Percentiles rank a stretch among this genome's conserved stretches.
phyloP scores from a whole-genome alignment of 805 yeast species.

The Saccharomycopsis selenospora region DNA sequence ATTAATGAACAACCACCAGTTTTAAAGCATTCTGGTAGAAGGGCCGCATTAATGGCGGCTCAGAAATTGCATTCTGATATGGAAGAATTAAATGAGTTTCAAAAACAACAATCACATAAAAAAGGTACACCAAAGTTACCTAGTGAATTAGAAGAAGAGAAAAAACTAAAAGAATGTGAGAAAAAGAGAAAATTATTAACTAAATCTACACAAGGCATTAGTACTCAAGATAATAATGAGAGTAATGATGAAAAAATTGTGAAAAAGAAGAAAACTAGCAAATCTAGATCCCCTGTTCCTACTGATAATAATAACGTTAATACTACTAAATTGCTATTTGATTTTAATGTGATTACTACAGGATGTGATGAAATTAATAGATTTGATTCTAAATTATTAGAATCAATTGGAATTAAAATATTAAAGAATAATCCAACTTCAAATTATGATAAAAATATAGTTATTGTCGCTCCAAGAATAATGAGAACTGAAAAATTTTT shows the following conservation, averaged over 20 bases:
- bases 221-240: no score
- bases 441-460: constrained; percentile 39
- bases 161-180: background rate
- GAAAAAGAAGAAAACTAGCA: constrained; percentile 2
- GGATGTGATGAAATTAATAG: constrained; percentile 53
- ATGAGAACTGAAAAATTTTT: constrained; percentile 84
- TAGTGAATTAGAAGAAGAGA: constrained; percentile 32
- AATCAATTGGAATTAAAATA: constrained; percentile 51
- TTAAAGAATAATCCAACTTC: constrained; percentile 29
- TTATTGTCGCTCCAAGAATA: constrained; percentile 72
- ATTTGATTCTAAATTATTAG: constrained; percentile 37
- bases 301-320: no score
- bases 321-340: constrained; percentile 28
- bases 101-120: constrained; percentile 41
- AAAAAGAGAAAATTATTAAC: constrained; percentile 4
- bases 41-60: constrained; percentile 64
- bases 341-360: constrained; percentile 48
- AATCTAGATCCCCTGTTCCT: no score
- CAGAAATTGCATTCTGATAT: constrained; percentile 60
- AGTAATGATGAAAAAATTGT: background rate
- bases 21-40: constrained; percentile 33
- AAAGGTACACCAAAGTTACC: constrained; percentile 34
- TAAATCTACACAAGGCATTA: no score
- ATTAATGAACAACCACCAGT: constrained; percentile 15
- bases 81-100: constrained; percentile 58